A percentile compares a stretch with the other conserved stretches of the same genome.
These are phyloP conservation scores for Trichoderma orchidacearum DNA, from an alignment of 495 filamentous ascomycete genomes.

Conservation along the genomic window DNA sequence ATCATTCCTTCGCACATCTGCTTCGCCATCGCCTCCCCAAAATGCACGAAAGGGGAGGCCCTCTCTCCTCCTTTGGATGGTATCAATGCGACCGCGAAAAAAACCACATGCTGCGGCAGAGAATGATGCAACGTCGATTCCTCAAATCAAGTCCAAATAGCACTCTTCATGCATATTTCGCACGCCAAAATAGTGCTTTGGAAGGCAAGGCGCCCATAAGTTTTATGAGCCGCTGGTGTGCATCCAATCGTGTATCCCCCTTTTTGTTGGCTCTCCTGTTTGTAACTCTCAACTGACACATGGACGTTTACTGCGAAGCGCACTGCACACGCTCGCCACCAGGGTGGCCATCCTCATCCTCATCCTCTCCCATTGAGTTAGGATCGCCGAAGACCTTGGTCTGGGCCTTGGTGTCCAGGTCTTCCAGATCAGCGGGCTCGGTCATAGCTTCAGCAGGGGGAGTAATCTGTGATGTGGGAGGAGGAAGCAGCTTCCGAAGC, in stretches of 20 bases:
- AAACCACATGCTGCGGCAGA: conserved; percentile 5
- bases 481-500: conserved; percentile 71
- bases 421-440: conserved; percentile 70
- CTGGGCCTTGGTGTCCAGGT: conserved; percentile 61
- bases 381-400: conserved; percentile 51
- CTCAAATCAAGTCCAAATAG: neutral
- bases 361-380: conserved; percentile 59
- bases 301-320: conserved; percentile 88
- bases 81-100: conserved; percentile 3
- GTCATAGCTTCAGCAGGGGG: conserved; percentile 75
- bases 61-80: neutral
- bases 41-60: neutral
- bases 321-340: conserved; percentile 93
- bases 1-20: neutral
- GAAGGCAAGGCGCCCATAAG: too few species aligned
- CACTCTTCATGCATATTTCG: neutral
- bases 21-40: neutral
- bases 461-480: conserved; percentile 42
- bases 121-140: neutral
- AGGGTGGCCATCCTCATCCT: conserved; percentile 68
- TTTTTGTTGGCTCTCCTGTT: neutral
- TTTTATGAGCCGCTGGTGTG: too few species aligned
- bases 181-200: too few species aligned
- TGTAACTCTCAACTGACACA: too few species aligned
- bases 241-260: too few species aligned